phyloP scores from a whole-genome alignment of 768 basidiomycete species.

The Termitomyces sp. region DNA sequence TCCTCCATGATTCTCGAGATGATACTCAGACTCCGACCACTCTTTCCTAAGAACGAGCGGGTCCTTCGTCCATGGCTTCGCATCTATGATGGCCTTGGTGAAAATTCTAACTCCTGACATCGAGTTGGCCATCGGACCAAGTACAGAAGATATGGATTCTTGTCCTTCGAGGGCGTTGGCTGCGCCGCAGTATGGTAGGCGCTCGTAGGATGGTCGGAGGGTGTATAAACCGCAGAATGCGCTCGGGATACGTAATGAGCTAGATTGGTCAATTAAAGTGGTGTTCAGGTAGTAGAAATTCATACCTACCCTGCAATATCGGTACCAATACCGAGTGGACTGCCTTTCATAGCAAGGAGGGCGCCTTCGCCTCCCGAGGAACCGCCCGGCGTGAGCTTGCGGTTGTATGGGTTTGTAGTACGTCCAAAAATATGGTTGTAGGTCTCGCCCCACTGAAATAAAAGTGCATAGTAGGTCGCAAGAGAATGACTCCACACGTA shows the following conservation, averaged over 20 bases:
- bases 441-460: constrained; percentile 45
- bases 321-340: constrained; percentile 56
- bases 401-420: constrained; percentile 57
- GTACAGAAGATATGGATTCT: constrained; percentile 49
- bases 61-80: constrained; percentile 52
- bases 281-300: neutral
- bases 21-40: constrained; percentile 41
- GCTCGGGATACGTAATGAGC: constrained; percentile 52
- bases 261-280: constrained; percentile 12
- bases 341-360: constrained; percentile 53
- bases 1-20: constrained; percentile 39
- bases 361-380: constrained; percentile 69
- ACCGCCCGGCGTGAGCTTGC: constrained; percentile 52
- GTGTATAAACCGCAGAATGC: constrained; percentile 55
- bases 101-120: constrained; percentile 49
- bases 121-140: constrained; percentile 52
- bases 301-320: constrained; percentile 51
- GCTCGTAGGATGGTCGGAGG: constrained; percentile 48
- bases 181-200: constrained; percentile 51
- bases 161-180: constrained; percentile 49
- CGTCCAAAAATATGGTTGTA: constrained; percentile 59
- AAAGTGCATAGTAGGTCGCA: constrained; percentile 4
- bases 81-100: constrained; percentile 43
- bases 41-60: constrained; percentile 43
- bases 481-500: constrained; percentile 10